phyloP scores from a whole-genome alignment of 225 moss, liverwort and hornwort species.

The Sphagnum tenellum region DNA sequence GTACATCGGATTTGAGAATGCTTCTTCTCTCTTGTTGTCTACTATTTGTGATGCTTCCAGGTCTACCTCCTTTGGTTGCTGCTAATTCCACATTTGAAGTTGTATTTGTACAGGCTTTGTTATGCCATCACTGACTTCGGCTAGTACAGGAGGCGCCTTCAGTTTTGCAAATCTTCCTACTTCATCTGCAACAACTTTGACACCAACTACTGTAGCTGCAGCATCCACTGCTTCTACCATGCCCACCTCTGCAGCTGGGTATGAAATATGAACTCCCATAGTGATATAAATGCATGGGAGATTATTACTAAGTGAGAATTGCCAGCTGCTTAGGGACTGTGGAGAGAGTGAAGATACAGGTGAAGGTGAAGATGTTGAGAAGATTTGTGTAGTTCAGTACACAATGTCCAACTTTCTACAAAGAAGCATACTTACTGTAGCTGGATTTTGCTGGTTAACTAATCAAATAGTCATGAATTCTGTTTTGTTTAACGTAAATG shows the following conservation, averaged over 20 bases:
- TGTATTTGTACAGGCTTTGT: constrained; percentile 10
- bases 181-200: constrained; percentile 21
- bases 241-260: constrained; percentile 24
- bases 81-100: not conserved
- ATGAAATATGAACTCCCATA: not conserved
- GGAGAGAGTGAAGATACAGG: not conserved
- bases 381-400: too few species aligned
- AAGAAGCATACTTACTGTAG: not conserved
- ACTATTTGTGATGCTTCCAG: too few species aligned
- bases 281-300: not conserved
- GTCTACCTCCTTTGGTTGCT: not conserved
- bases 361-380: not conserved
- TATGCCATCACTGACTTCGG: constrained; percentile 10
- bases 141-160: constrained; percentile 39
- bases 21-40: not conserved
- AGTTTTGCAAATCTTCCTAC: constrained; percentile 40
- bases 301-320: not conserved
- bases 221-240: constrained; percentile 18
- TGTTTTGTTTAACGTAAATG: not conserved
- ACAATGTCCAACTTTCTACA: not conserved
- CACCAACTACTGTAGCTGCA: constrained; percentile 18
- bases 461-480: not conserved
- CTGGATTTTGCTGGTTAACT: not conserved
- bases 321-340: too few species aligned
- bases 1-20: not conserved